Base-by-base conservation (phyloP, 1,139 yeast genomes). In the Insectozyma bohioensis region DNA sequence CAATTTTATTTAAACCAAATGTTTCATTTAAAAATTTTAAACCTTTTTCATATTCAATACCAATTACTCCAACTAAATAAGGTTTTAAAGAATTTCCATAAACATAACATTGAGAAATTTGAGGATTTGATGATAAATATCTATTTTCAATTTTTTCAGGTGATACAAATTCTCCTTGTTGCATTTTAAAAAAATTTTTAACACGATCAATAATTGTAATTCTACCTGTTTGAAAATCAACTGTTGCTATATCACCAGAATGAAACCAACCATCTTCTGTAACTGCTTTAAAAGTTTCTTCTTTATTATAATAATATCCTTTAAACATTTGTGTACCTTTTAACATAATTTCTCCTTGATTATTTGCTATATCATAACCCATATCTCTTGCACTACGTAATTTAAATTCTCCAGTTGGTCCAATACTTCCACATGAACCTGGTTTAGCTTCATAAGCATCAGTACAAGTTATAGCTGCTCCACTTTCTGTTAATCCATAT, bases 81-180 rank as follows among this genome's bases (percentile, higher is more conserved):
- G 74, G 63, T 46, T 76, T 66, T 19, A 72, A 56, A 0, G 86
- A 72, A 47, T 78, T 73, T 5, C 90, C 90, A 45, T 78, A 58
- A 9, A 59, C 60, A 35, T 49, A 61, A 11, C 61, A 36, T 40
- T 61, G 67, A 27, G 51, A 41, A 15, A 63, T 40, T 9, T 44
- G 33, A 4, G 67, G 56, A 36, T 58, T 58, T 4, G 49, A 41
- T 4, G 63, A 48, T 22, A 61, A 45, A 39, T 62, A 63, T 18
- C 51, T 38, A 34, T 59, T 61, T 41, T 63, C 69, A 13, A 63
- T 51, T 38, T 53, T 54, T 38, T 63, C 69, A 0, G 69, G 69
- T 2, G 66, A 56, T 7, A 63, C 51, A 36, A 52, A 63, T 41
- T 63, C 69, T 1, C 69, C 69, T 28, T 63, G 68, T 6, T 62